Evolutionary conservation across 176 grass and related monocot species (phyloP).

Genomic region (Oryza coarctata): DNA sequence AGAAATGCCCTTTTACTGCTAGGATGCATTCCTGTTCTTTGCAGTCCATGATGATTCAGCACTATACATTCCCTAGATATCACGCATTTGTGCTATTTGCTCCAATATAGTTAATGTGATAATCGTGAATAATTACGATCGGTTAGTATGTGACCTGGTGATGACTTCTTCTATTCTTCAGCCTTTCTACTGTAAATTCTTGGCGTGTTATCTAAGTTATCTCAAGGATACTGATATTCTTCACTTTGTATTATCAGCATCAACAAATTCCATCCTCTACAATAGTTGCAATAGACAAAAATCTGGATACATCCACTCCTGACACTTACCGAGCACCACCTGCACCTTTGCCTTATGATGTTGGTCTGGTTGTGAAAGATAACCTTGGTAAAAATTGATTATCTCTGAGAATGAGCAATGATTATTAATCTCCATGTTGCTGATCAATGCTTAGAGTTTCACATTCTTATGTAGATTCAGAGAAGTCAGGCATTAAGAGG

Average conservation of each 20-base stretch:
- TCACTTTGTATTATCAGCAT: conserved; percentile 44
- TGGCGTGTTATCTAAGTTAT: neutral
- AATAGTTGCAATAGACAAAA: conserved; percentile 37
- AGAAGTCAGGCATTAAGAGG: conserved; percentile 50
- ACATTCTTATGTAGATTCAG: conserved; percentile 42
- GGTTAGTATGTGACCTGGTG: neutral
- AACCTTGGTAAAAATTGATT: conserved; percentile 33
- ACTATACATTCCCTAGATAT: neutral
- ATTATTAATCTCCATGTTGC: neutral
- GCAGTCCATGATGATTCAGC: neutral
- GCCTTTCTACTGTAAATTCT: neutral
- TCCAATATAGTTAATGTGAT: neutral
- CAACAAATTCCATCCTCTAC: conserved; percentile 26
- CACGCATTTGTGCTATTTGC: neutral
- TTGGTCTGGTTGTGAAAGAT: conserved; percentile 32
- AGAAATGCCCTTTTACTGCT: neutral
- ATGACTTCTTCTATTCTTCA: neutral
- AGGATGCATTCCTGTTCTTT: neutral
- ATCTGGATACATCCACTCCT: conserved; percentile 62
- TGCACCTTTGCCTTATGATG: conserved; percentile 70
- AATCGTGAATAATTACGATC: neutral
- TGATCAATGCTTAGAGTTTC: neutral
- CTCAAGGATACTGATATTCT: neutral
- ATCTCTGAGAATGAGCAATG: neutral
- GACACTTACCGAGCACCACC: conserved; percentile 68